These are phyloP conservation scores for Gautieria morchelliformis DNA, from an alignment of 768 basidiomycete species.

Conservation along the genomic window DNA sequence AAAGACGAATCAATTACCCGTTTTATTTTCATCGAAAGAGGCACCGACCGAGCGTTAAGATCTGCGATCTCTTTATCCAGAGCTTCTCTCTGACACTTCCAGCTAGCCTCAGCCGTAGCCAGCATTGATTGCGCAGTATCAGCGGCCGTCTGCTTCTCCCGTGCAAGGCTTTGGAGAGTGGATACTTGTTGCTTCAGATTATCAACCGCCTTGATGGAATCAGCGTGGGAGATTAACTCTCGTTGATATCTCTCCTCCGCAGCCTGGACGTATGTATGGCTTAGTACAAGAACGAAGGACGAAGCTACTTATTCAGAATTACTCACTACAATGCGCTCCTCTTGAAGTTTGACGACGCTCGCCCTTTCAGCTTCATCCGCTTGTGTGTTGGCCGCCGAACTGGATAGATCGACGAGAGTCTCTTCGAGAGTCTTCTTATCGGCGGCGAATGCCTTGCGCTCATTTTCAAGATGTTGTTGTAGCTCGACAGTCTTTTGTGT, in stretches of 20 bases:
- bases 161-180: slow-evolving; percentile 38
- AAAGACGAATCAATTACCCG: neutral
- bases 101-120: slow-evolving; percentile 60
- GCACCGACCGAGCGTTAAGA: slow-evolving; percentile 53
- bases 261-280: slow-evolving; percentile 28
- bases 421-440: slow-evolving; percentile 81
- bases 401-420: slow-evolving; percentile 71
- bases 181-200: slow-evolving; percentile 54
- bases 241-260: slow-evolving; percentile 75
- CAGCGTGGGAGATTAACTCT: slow-evolving; percentile 80
- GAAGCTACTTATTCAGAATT: neutral
- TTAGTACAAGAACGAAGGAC: neutral
- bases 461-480: slow-evolving; percentile 56
- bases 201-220: slow-evolving; percentile 66
- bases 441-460: slow-evolving; percentile 58
- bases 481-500: slow-evolving; percentile 44
- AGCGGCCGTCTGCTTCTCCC: slow-evolving; percentile 51
- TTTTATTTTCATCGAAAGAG: neutral
- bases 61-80: slow-evolving; percentile 72
- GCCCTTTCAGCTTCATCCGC: slow-evolving; percentile 55
- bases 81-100: slow-evolving; percentile 68
- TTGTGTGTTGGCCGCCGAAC: slow-evolving; percentile 59
- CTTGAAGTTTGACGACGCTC: slow-evolving; percentile 54
- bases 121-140: slow-evolving; percentile 74
- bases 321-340: slow-evolving; percentile 59